Percentiles rank a stretch among this genome's conserved stretches.
These are phyloP conservation scores for Stagonosporopsis vannaccii DNA, from an alignment of 2,329 filamentous ascomycete genomes.

Conservation along the genomic window DNA sequence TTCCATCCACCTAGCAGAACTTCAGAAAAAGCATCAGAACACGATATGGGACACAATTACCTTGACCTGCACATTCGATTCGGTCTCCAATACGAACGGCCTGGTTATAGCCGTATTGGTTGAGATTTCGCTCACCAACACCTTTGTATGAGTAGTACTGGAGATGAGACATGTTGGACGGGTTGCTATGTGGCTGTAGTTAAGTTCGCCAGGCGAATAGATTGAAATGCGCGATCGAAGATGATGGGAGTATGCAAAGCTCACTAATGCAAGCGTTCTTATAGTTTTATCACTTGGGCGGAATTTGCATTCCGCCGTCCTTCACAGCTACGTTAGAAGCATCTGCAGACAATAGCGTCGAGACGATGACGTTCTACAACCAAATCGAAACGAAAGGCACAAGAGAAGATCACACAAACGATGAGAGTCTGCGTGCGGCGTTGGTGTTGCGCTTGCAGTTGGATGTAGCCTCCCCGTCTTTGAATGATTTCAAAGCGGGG, in stretches of 20 bases:
- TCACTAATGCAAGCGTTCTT: neutral
- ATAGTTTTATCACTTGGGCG: neutral
- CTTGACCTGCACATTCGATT: slow-evolving; percentile 50
- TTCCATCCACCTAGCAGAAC: slow-evolving; percentile 45
- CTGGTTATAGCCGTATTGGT: slow-evolving; percentile 46
- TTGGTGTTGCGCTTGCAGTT: neutral
- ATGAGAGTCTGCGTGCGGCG: neutral
- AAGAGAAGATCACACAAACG: neutral
- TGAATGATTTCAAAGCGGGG: neutral
- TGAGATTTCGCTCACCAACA: slow-evolving; percentile 46
- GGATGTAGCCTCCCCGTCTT: neutral
- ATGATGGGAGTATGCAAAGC: neutral
- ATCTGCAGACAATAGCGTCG: neutral
- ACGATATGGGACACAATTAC: slow-evolving; percentile 18
- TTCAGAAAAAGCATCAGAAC: neutral
- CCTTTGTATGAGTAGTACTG: slow-evolving; percentile 52
- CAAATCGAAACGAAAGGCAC: neutral
- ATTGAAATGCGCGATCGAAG: neutral
- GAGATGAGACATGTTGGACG: slow-evolving; percentile 24
- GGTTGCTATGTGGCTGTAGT: neutral
- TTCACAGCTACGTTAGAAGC: neutral
- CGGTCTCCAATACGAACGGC: slow-evolving; percentile 47
- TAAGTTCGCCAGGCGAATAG: neutral
- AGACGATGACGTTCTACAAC: neutral
- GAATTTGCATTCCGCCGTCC: neutral